Evolutionary conservation across 768 basidiomycete genomes (phyloP), one percentile per base, ranked within the genome.

Genomic region (Auricularia sp.): DNA sequence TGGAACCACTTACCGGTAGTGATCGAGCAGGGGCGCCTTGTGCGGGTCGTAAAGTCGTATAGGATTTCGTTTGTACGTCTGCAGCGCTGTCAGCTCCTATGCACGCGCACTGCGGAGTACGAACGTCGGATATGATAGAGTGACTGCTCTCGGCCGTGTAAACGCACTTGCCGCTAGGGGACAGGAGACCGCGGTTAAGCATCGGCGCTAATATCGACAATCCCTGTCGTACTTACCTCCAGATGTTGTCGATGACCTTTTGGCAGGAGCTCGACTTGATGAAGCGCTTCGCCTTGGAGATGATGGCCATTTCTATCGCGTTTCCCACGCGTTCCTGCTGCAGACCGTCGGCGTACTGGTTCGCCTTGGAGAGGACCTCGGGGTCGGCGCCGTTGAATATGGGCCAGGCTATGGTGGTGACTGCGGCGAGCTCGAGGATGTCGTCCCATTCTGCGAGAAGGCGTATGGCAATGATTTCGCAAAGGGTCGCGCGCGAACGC

Each of bases 11-110:
- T 63, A 91, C 91, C 95, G 86, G 71, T 97, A 98, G 74, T 98
- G 94, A 71, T 98, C 93, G 6, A 98, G 82, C n/a, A 97, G 74
- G 18, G 94, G 92, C 0, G 94, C 94, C 72, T 87, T 91, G 71
- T 93, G 88, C 2, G 94, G 94, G 72, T 98, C 93, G 73, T 98
- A 97, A 69, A 96, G 89, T 73, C 94, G 91, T 39, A 97, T 83
- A 11, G 95, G 93, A 33, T 84, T 91, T 60, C 87, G 83, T 78
- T 97, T 97, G 75, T 98, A 98, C 34, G 91, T 94, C 93, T 95
- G 67, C 21, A 54, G n/a, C 29, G 66, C 6, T 29, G 29, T 29
- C 29, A 29, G 29, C 29, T 3, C 29, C 29, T 29, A 29, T 29
- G 29, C 29, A 29, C 29, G 29, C 29, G 29, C 29, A 29, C 29